Percentiles rank a stretch among this genome's conserved stretches.
Evolutionary conservation across 257 asterid species (phyloP).

Genomic region (Solanum rostratum): DNA sequence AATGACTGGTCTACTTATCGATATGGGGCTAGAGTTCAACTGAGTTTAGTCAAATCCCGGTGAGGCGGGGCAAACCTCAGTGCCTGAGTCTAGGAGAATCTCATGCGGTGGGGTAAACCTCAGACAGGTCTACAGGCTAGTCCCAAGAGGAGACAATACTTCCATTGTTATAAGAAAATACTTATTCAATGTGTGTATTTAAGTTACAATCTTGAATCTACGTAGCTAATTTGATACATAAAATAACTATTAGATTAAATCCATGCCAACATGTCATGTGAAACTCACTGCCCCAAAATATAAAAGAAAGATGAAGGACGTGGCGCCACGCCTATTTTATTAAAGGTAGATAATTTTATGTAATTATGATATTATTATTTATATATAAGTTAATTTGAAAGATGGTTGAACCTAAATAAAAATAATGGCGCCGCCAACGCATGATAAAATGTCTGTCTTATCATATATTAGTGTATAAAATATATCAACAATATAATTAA

Average conservation of each 20-base stretch:
- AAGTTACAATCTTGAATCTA: not conserved
- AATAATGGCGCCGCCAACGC: constrained; percentile 8
- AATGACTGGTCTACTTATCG: too few species aligned
- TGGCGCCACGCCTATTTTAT: not conserved
- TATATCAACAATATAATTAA: not conserved
- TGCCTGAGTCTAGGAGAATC: too few species aligned
- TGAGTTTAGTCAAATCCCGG: too few species aligned
- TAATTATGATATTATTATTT: too few species aligned
- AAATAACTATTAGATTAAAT: not conserved
- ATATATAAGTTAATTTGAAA: not conserved
- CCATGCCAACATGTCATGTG: not conserved
- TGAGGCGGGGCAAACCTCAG: too few species aligned
- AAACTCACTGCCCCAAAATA: not conserved
- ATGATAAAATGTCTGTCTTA: constrained; percentile 3
- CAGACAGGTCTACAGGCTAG: too few species aligned
- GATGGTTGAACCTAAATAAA: not conserved
- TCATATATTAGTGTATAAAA: not conserved
- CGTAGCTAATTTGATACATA: not conserved
- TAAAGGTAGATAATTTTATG: not conserved
- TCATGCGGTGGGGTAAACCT: too few species aligned
- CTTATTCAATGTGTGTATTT: not conserved
- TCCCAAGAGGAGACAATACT: too few species aligned
- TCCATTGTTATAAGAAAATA: not conserved
- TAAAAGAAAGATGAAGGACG: not conserved
- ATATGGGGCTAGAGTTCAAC: too few species aligned